Conservation (phyloP, 2,329 filamentous ascomycete species). For the Xylariaceae sp. region DNA sequence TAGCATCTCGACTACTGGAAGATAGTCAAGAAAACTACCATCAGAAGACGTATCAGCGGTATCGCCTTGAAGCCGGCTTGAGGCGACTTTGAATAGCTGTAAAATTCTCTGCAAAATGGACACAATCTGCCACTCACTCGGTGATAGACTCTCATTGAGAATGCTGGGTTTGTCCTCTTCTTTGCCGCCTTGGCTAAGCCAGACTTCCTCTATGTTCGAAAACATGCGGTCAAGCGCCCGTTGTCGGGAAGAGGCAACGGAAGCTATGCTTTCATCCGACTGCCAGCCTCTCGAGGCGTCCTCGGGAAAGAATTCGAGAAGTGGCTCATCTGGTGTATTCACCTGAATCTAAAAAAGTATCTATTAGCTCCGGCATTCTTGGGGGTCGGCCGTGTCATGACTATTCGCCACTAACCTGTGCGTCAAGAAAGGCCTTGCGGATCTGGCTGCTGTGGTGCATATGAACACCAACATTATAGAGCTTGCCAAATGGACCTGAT, state of each 20-base stretch:
- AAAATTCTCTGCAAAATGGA: not conserved
- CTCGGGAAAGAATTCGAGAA: not conserved
- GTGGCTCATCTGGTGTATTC: not conserved
- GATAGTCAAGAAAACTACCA: slow-evolving; percentile 1
- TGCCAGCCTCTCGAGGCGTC: not conserved
- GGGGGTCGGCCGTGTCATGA: not conserved
- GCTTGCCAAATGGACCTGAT: not conserved
- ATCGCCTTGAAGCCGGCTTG: not conserved
- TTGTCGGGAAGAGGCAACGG: not conserved
- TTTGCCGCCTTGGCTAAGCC: not conserved
- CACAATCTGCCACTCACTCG: slow-evolving; percentile 1
- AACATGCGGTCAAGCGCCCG: not conserved
- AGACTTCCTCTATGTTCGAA: not conserved
- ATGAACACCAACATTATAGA: not conserved
- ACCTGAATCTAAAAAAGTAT: not conserved
- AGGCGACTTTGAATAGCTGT: not conserved
- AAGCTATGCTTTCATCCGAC: not conserved
- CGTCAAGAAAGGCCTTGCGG: not conserved
- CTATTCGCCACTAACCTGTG: not conserved
- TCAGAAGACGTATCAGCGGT: not conserved
- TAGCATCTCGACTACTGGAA: slow-evolving; percentile 1
- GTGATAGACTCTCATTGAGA: not conserved
- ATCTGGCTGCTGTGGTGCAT: not conserved
- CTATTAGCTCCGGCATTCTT: not conserved
- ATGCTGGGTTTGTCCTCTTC: not conserved